Evolutionary conservation across 306 rosid species (phyloP).

Genomic region (Rubus parviflorus): DNA sequence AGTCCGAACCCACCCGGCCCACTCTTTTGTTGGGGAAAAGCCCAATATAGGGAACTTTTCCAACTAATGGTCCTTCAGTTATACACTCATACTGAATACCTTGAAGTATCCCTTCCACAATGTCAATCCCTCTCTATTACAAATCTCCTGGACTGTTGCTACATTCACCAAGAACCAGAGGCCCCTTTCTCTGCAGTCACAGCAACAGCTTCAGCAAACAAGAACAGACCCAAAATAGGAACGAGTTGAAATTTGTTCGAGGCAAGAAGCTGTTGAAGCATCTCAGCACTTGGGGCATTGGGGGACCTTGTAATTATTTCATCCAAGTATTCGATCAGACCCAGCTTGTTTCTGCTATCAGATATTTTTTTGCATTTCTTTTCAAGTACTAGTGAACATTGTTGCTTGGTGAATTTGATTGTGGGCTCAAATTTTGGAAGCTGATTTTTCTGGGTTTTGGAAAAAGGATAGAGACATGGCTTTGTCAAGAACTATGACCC

Average conservation of each 20-base stretch:
- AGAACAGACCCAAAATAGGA: conserved; percentile 1
- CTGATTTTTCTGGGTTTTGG: background rate
- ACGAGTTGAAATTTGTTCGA: conserved; percentile 19
- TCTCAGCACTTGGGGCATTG: conserved; percentile 39
- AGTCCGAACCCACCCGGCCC: too few relatives aligned
- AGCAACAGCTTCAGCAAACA: conserved; percentile 9
- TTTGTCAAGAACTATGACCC: too few relatives aligned
- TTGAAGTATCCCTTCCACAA: background rate
- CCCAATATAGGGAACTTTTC: too few relatives aligned
- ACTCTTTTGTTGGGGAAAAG: too few relatives aligned
- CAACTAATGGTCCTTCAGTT: too few relatives aligned
- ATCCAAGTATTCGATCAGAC: conserved; percentile 26
- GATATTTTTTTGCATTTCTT: conserved; percentile 4
- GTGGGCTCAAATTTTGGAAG: background rate
- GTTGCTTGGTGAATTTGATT: too few relatives aligned
- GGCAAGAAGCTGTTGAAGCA: conserved; percentile 32
- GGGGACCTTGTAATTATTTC: conserved; percentile 36
- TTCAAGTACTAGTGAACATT: too few relatives aligned
- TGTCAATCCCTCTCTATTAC: background rate
- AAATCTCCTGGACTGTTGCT: background rate
- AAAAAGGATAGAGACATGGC: too few relatives aligned
- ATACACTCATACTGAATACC: too few relatives aligned
- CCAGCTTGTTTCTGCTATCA: conserved; percentile 37
- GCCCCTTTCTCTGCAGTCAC: background rate
- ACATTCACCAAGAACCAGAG: conserved; percentile 9